These are phyloP conservation scores for Sarcodon aspratus DNA, from an alignment of 768 basidiomycete species.

Conservation along the genomic window DNA sequence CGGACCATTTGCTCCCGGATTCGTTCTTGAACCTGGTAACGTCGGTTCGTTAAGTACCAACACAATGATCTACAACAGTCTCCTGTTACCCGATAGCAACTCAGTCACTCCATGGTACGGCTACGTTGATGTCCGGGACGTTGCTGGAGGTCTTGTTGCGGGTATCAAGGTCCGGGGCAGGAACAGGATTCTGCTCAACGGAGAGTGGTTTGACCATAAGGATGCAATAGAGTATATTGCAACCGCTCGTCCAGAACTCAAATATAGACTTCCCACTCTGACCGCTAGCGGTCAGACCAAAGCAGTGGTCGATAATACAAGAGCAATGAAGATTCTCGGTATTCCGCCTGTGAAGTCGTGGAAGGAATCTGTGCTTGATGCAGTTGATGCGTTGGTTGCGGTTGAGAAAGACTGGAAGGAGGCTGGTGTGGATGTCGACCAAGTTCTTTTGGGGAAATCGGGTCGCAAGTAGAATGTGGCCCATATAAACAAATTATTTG, in stretches of 20 bases:
- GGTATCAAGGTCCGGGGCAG: not conserved
- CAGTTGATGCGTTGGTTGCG: conserved; percentile 7
- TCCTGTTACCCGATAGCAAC: conserved; percentile 6
- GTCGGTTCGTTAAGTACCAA: conserved; percentile 13
- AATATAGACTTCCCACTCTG: not conserved
- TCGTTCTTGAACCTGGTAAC: conserved; percentile 1
- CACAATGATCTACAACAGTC: conserved; percentile 10
- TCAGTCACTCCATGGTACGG: conserved; percentile 8
- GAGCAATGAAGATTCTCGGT: conserved; percentile 8
- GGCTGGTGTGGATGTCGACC: not conserved
- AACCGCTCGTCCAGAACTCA: conserved; percentile 6
- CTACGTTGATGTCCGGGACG: conserved; percentile 20
- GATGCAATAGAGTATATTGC: conserved; percentile 4
- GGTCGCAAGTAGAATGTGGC: too few species aligned
- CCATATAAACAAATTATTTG: too few species aligned
- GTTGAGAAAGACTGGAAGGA: conserved; percentile 6
- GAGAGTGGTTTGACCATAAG: not conserved
- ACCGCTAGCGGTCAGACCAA: conserved; percentile 1
- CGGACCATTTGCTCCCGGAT: conserved; percentile 14
- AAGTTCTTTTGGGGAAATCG: too few species aligned
- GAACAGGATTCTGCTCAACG: conserved; percentile 5
- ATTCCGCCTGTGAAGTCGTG: conserved; percentile 6
- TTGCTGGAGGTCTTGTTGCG: conserved; percentile 8
- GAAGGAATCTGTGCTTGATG: conserved; percentile 7
- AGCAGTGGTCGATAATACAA: conserved; percentile 5